These are phyloP conservation scores for Penicillium sclerotigenum DNA, from an alignment of 2,329 filamentous ascomycete species.

Conservation along the genomic window DNA sequence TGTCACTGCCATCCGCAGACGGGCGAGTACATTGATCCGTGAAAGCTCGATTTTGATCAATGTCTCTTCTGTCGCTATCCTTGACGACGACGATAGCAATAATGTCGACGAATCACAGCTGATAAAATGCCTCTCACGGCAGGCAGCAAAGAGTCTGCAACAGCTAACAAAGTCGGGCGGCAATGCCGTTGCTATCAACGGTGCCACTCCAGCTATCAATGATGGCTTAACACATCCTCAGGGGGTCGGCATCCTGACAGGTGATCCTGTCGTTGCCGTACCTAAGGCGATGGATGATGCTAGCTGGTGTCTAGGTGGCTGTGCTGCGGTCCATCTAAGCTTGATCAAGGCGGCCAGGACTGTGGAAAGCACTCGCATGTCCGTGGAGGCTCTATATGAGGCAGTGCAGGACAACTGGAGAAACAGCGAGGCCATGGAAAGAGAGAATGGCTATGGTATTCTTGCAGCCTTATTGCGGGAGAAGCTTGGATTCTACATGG, in stretches of 20 bases:
- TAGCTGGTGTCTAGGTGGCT: slow-evolving; percentile 89
- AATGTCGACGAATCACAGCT: slow-evolving; percentile 69
- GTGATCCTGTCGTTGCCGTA: slow-evolving; percentile 74
- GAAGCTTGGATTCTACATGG: slow-evolving; percentile 57
- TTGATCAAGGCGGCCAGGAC: slow-evolving; percentile 74
- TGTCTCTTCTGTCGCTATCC: slow-evolving; percentile 73
- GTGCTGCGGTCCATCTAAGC: slow-evolving; percentile 78
- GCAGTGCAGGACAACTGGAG: slow-evolving; percentile 90
- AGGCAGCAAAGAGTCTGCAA: slow-evolving; percentile 65
- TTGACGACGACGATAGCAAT: slow-evolving; percentile 76
- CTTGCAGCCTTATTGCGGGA: slow-evolving; percentile 78
- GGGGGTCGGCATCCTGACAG: slow-evolving; percentile 77
- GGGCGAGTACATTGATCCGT: slow-evolving; percentile 75
- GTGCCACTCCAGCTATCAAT: slow-evolving; percentile 79
- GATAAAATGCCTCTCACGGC: slow-evolving; percentile 70
- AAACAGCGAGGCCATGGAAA: slow-evolving; percentile 97
- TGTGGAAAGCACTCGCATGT: slow-evolving; percentile 67
- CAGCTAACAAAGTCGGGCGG: slow-evolving; percentile 69
- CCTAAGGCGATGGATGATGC: slow-evolving; percentile 88
- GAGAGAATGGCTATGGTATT: slow-evolving; percentile 89
- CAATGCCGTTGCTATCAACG: slow-evolving; percentile 80
- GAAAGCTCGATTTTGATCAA: slow-evolving; percentile 81
- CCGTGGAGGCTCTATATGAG: slow-evolving; percentile 79
- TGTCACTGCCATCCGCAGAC: slow-evolving; percentile 78
- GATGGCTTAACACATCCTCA: slow-evolving; percentile 79